phyloP scores from a whole-genome alignment of 805 yeast species.

The Hanseniaspora occidentalis region DNA sequence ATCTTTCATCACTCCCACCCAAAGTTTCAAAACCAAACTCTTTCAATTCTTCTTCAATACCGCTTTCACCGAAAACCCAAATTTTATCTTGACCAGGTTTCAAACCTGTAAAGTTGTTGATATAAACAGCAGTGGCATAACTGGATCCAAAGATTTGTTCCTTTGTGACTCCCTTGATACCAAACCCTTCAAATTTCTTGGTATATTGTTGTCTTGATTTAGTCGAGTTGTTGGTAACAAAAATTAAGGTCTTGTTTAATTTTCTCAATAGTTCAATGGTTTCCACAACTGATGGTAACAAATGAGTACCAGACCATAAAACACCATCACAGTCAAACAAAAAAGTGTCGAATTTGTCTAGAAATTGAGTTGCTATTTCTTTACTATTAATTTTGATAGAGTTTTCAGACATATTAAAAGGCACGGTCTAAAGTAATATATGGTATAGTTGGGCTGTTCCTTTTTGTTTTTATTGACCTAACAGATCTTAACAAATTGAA shows the following conservation, averaged over 20 bases:
- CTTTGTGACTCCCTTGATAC: slow-evolving; percentile 25
- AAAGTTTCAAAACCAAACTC: slow-evolving; percentile 62
- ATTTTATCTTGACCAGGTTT: slow-evolving; percentile 63
- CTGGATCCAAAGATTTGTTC: slow-evolving; percentile 85
- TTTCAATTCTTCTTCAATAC: slow-evolving; percentile 68
- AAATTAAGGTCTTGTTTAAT: slow-evolving; percentile 55
- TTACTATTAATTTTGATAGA: slow-evolving; percentile 37
- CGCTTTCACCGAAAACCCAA: slow-evolving; percentile 82
- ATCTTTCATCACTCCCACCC: slow-evolving; percentile 71
- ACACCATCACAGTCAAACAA: slow-evolving; percentile 97
- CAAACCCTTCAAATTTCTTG: slow-evolving; percentile 54
- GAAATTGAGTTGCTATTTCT: slow-evolving; percentile 38
- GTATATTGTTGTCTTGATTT: slow-evolving; percentile 74
- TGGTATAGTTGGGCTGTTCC: too few relatives aligned
- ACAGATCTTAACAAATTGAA: too few relatives aligned
- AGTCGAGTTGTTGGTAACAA: slow-evolving; percentile 93
- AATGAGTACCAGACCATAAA: slow-evolving; percentile 78
- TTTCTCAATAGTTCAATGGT: slow-evolving; percentile 47
- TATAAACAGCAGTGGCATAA: slow-evolving; percentile 81
- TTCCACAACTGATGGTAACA: slow-evolving; percentile 69
- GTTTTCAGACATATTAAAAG: too few relatives aligned
- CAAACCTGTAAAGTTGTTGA: slow-evolving; percentile 61
- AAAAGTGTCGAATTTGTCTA: slow-evolving; percentile 68
- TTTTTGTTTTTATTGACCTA: too few relatives aligned
- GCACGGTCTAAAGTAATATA: too few relatives aligned